Base-by-base conservation (phyloP, 2,329 filamentous ascomycete genomes). In the Hypoxylon sp. region DNA sequence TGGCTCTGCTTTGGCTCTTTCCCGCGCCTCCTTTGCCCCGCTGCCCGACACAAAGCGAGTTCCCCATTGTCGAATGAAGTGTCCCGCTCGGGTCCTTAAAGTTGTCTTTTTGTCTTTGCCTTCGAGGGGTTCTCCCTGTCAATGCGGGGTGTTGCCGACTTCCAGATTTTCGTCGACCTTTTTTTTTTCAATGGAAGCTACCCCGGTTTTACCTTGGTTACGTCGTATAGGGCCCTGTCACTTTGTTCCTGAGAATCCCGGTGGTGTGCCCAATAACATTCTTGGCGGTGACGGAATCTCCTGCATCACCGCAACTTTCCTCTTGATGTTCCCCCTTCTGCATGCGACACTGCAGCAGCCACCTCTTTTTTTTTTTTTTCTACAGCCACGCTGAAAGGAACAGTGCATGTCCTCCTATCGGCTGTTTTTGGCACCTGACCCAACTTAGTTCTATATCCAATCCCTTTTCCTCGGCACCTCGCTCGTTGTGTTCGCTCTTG, bases 281-380 rank as follows among this genome's bases (percentile, higher is more conserved):
- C 17, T 24, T 17, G 37, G 67, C 71, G 68, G 73, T 76, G 75
- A 77, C 75, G 75, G 74, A 77, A 77, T 74, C 61, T 64, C 63
- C 44, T 74, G 72, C 74, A 74, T 72, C 64, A 72, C 69, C 64
- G 64, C 65, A 68, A 71, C 66, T 69, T 66, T 67, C 31, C 48
- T 60, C 59, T 53, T 46, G 29, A 61, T 57, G 48, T 54, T 53
- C 47, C 42, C 52, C 37, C 51, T 68, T 63, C 60, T 67, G 63
- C 66, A 71, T 71, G 60, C 66, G 63, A 64, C 66, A 60, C 62
- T 54, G 54, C 55, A 33, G 64, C 63, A 66, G 64, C 63, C 64
- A 65, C 66, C 66, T 63, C 65, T 29, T 47, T 60, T 56, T 42
- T 19, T 42, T 42, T n/a, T 10, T 19, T 14, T 5, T 2, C 6